These are phyloP conservation scores for Thymus quinquecostatus DNA, from an alignment of 257 asterid genomes.

Conservation along the genomic window DNA sequence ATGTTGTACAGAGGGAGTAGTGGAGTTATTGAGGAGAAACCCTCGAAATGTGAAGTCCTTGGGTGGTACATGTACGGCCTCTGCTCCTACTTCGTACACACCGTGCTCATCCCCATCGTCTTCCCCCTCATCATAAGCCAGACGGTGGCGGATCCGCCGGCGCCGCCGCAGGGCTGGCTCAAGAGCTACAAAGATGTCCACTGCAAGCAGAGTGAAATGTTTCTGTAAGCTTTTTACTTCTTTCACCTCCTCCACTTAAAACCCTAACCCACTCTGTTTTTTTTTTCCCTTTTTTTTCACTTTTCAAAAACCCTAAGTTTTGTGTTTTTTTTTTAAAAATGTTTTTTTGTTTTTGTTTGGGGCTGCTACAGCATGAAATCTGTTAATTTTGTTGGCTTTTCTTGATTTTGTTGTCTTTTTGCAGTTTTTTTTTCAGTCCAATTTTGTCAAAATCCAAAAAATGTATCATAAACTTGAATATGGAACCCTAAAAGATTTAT, in stretches of 20 bases:
- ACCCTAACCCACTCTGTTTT: neutral
- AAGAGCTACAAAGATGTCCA: slow-evolving; percentile 55
- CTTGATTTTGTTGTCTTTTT: neutral
- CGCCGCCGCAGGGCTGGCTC: slow-evolving; percentile 65
- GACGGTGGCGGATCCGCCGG: slow-evolving; percentile 53
- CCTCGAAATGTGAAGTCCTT: slow-evolving; percentile 61
- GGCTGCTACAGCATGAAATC: neutral
- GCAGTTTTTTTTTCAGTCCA: no score
- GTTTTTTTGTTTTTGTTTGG: neutral
- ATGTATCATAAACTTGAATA: neutral
- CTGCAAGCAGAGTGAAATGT: slow-evolving; percentile 58
- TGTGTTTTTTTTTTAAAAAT: no score
- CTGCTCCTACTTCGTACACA: slow-evolving; percentile 77
- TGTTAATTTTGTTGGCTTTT: neutral
- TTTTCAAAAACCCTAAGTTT: neutral
- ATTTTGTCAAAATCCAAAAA: neutral
- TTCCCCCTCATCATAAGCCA: slow-evolving; percentile 85
- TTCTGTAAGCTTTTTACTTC: slow-evolving; percentile 55
- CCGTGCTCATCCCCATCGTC: slow-evolving; percentile 73
- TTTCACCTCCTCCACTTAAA: neutral
- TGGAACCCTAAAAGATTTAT: neutral
- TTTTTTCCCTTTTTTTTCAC: neutral
- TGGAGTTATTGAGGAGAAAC: slow-evolving; percentile 60
- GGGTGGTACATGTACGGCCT: slow-evolving; percentile 79
- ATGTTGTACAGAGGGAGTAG: slow-evolving; percentile 44